phyloP scores from a whole-genome alignment of 306 rosid genomes.

The Rosa chinensis region DNA sequence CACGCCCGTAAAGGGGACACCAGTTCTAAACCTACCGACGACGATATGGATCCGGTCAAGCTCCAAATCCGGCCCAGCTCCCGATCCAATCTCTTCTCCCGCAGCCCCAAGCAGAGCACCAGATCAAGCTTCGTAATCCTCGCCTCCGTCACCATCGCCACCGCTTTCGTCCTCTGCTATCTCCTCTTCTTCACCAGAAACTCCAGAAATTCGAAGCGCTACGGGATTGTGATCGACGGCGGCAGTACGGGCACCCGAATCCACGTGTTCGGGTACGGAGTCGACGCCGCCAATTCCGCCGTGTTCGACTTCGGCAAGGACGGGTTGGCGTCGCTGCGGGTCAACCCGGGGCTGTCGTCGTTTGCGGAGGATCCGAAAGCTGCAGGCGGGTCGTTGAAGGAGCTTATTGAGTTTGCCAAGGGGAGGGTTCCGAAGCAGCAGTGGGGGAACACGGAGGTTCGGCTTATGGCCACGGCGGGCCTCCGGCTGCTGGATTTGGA shows the following conservation, averaged over 20 bases:
- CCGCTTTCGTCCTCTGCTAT: constrained; percentile 38
- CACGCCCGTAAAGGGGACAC: constrained; percentile 49
- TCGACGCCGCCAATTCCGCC: constrained; percentile 24
- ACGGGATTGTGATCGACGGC: constrained; percentile 74
- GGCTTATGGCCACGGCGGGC: constrained; percentile 98
- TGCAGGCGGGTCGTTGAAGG: constrained; percentile 57
- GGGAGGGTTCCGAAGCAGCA: constrained; percentile 55
- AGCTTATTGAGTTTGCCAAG: constrained; percentile 71
- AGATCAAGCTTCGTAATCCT: constrained; percentile 28
- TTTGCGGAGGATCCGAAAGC: constrained; percentile 52
- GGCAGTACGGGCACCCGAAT: constrained; percentile 91
- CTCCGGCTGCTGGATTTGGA: constrained; percentile 54
- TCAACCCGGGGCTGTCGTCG: constrained; percentile 79
- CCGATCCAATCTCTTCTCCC: constrained; percentile 66
- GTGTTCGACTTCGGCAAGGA: constrained; percentile 53
- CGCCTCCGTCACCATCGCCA: constrained; percentile 29
- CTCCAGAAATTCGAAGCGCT: constrained; percentile 28
- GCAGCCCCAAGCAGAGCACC: constrained; percentile 35
- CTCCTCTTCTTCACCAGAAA: constrained; percentile 14
- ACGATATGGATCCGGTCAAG: constrained; percentile 67
- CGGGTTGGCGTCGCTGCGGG: constrained; percentile 61
- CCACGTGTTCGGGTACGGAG: constrained; percentile 57
- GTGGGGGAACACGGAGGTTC: constrained; percentile 72
- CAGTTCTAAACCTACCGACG: constrained; percentile 25
- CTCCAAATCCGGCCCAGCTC: constrained; percentile 54